Base-by-base conservation (phyloP, 306 rosid species). In the Casuarina glauca region DNA sequence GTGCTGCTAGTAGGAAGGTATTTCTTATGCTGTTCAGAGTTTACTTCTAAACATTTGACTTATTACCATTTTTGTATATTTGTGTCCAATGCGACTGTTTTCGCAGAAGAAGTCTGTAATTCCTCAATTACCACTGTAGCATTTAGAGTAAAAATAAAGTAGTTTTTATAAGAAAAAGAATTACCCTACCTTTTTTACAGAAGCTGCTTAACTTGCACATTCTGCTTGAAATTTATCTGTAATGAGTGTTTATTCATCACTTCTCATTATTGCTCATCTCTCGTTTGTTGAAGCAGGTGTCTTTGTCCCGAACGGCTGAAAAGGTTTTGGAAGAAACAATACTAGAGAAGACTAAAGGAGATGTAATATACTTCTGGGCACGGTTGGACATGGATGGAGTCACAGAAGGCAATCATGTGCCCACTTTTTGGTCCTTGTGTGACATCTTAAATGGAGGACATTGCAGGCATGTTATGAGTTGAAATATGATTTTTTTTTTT, bases 1-100 rank as follows among this genome's bases (percentile, higher is more conserved):
- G 79, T 71, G 99, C 99, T 70, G 92, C 96, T 86, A 97, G 97
- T 87, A 90, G 94, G 86, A 89, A 93, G 99, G 99, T 95, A 93
- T 81, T 89, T 72, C 79, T 87, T 74, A 26, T 81, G 75, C 74
- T 84, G 72, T 74, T 74, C 45, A 9, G 58, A 41, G 67, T 70
- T 77, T 70, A 52, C 62, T 70, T 54, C 61, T 32, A 39, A 48
- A 43, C 39, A 51, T 78, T 80, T 60, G 36, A 41, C 26, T 61
- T 32, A 6, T 19, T 10, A 2, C 6, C 12, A 20, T 57, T 57
- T 19, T 57, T 62, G n/a, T 32, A 35, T 53, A 64, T 73, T 39
- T 52, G 41, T 43, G 13, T 36, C 45, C 15, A 9, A 13, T 13
- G 69, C 38, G 45, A 62, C 20, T 44, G 19, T 62, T 62, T 36